phyloP scores from a whole-genome alignment of 306 rosid species.

The Lathyrus tuberosus region DNA sequence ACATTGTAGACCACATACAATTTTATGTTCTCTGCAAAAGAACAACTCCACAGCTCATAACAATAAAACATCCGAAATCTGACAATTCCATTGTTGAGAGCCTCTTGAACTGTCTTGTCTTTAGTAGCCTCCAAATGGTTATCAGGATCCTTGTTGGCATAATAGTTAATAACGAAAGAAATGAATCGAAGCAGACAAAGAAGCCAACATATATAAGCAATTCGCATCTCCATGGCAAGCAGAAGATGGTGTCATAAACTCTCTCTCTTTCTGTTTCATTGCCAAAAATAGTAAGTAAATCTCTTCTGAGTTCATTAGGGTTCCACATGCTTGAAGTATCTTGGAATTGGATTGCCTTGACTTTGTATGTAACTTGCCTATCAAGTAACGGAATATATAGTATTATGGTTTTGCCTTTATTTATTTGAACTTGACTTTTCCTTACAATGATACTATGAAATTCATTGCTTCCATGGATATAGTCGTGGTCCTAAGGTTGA shows the following conservation, averaged over 20 bases:
- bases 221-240: slow-evolving; percentile 99
- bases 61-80: slow-evolving; percentile 85
- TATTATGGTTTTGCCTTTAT: too few species aligned
- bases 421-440: too few species aligned
- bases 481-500: too few species aligned
- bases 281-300: slow-evolving; percentile 77
- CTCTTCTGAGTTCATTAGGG: too few species aligned
- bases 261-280: slow-evolving; percentile 92
- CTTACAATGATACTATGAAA: too few species aligned
- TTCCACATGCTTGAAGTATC: too few species aligned
- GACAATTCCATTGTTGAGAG: slow-evolving; percentile 81
- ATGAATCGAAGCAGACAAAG: slow-evolving; percentile 96
- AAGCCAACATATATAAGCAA: slow-evolving; percentile 95
- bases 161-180: slow-evolving; percentile 90
- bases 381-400: too few species aligned
- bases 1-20: slow-evolving; percentile 94
- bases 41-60: slow-evolving; percentile 80
- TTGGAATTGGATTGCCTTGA: too few species aligned
- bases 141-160: slow-evolving; percentile 87
- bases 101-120: slow-evolving; percentile 89
- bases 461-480: too few species aligned
- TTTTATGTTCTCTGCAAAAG: slow-evolving; percentile 87
- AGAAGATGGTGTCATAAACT: slow-evolving; percentile 94
- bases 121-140: slow-evolving; percentile 77
- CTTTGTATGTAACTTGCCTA: too few species aligned